Evolutionary conservation across 208 protist genomes (phyloP).

Genomic region (Leishmania tarentolae): DNA sequence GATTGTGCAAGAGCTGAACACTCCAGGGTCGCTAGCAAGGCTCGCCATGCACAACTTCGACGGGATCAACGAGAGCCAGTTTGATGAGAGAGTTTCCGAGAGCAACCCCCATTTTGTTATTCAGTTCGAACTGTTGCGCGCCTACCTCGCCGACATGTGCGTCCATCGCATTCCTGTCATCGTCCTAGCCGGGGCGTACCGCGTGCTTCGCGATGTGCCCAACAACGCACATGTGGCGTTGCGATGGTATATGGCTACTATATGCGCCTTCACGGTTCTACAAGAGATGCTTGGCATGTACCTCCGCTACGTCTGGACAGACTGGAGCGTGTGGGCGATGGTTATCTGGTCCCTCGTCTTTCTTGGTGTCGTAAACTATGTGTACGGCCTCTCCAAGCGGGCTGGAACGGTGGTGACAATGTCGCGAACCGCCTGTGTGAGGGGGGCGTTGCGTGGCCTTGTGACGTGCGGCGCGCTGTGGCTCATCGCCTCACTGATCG

Average conservation of each 20-base stretch:
- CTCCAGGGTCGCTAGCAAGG: slow-evolving; percentile 32
- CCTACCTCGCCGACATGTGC: slow-evolving; percentile 40
- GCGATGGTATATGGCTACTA: slow-evolving; percentile 86
- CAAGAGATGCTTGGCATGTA: slow-evolving; percentile 56
- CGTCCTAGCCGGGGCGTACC: slow-evolving; percentile 49
- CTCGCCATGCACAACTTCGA: slow-evolving; percentile 45
- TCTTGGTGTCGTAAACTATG: slow-evolving; percentile 77
- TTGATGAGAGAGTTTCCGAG: slow-evolving; percentile 45
- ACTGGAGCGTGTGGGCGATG: slow-evolving; percentile 28
- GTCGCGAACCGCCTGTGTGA: slow-evolving; percentile 47
- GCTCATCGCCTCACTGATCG: slow-evolving; percentile 54
- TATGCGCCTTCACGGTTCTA: slow-evolving; percentile 37
- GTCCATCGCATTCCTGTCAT: slow-evolving; percentile 43
- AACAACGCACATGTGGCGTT: slow-evolving; percentile 61
- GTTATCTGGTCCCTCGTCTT: slow-evolving; percentile 44
- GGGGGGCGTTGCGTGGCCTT: slow-evolving; percentile 51
- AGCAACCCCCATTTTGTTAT: slow-evolving; percentile 81
- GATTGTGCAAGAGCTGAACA: slow-evolving; percentile 31
- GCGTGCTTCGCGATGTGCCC: slow-evolving; percentile 63
- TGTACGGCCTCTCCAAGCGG: slow-evolving; percentile 81
- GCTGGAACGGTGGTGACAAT: slow-evolving; percentile 64
- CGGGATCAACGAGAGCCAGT: slow-evolving; percentile 38
- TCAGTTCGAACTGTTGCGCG: slow-evolving; percentile 72
- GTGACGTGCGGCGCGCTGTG: slow-evolving; percentile 55
- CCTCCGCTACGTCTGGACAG: slow-evolving; percentile 35